A percentile compares a stretch with the other conserved stretches of the same genome.
Evolutionary conservation across 805 yeast genomes (phyloP).

Genomic region (Metschnikowia koreensis): DNA sequence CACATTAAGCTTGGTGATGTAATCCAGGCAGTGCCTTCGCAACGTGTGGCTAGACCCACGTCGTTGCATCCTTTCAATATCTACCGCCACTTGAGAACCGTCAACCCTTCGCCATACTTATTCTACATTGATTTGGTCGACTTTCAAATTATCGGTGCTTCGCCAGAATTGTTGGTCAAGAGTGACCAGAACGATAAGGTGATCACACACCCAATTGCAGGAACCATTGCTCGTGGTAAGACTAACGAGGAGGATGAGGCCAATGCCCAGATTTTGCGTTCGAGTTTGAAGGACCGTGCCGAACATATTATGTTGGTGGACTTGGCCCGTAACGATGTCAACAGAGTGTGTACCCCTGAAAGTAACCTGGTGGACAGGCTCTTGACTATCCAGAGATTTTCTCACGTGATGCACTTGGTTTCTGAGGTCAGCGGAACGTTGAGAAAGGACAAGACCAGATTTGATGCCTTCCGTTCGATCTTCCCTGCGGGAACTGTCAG

Average conservation of each 20-base stretch:
- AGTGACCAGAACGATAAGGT: conserved; percentile 69
- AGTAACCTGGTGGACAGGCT: conserved; percentile 85
- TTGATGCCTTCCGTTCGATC: conserved; percentile 95
- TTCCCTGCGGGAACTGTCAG: conserved; percentile 99
- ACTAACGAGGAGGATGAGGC: conserved; percentile 89
- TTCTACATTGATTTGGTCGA: conserved; percentile 90
- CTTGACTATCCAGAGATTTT: conserved; percentile 86
- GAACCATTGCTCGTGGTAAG: conserved; percentile 87
- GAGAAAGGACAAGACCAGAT: conserved; percentile 79
- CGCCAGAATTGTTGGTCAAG: conserved; percentile 91
- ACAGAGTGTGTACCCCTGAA: conserved; percentile 86
- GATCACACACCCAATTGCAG: conserved; percentile 97
- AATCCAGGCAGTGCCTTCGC: conserved; percentile 98
- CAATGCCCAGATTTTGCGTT: conserved; percentile 69
- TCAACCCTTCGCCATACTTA: conserved; percentile 96
- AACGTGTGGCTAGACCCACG: conserved; percentile 93
- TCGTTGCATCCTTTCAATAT: conserved; percentile 94
- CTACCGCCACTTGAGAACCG: conserved; percentile 90
- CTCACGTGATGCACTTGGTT: conserved; percentile 96
- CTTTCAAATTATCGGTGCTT: conserved; percentile 95
- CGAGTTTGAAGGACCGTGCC: conserved; percentile 88
- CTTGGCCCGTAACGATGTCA: conserved; percentile 93
- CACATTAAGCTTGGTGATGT: conserved; percentile 92
- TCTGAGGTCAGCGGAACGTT: conserved; percentile 92
- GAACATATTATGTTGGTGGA: conserved; percentile 99